Percentiles rank a stretch among this genome's conserved stretches.
Evolutionary conservation across 208 protist genomes (phyloP).

Genomic region (Wallacemonas sp.): DNA sequence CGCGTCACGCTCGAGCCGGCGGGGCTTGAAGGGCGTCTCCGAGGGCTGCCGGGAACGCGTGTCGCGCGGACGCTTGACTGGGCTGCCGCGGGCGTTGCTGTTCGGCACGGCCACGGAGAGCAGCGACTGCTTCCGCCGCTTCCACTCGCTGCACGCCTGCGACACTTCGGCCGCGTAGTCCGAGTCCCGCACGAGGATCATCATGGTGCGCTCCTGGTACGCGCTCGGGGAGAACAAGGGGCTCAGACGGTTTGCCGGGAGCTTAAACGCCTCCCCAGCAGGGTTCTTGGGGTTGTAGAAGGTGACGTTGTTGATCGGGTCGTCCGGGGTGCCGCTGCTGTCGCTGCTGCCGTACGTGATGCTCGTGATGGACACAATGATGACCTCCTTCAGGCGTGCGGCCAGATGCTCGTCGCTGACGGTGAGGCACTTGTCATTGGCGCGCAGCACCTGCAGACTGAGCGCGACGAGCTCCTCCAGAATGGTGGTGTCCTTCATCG

Average conservation of each 20-base stretch:
- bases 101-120: slow-evolving; percentile 48
- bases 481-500: slow-evolving; percentile 27
- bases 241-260: slow-evolving; percentile 40
- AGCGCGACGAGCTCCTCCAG: slow-evolving; percentile 21
- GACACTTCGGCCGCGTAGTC: slow-evolving; percentile 18
- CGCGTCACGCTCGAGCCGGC: slow-evolving; percentile 1
- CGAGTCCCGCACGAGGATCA: slow-evolving; percentile 75
- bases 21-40: slow-evolving; percentile 17
- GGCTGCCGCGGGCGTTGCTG: slow-evolving; percentile 26
- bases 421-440: background rate
- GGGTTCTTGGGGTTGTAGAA: slow-evolving; percentile 71
- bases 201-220: slow-evolving; percentile 69
- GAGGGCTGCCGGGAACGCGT: slow-evolving; percentile 12
- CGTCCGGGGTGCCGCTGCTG: slow-evolving; percentile 33
- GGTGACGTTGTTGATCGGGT: slow-evolving; percentile 75
- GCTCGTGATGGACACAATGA: slow-evolving; percentile 55
- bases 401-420: background rate
- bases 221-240: slow-evolving; percentile 74
- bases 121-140: slow-evolving; percentile 5
- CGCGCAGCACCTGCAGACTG: background rate
- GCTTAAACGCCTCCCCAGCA: slow-evolving; percentile 52
- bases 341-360: slow-evolving; percentile 78
- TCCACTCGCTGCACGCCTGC: slow-evolving; percentile 35
- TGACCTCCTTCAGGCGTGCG: slow-evolving; percentile 21
- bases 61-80: slow-evolving; percentile 5